Base-by-base conservation (phyloP, 257 asterid genomes). In the Fraxinus cuspidata region DNA sequence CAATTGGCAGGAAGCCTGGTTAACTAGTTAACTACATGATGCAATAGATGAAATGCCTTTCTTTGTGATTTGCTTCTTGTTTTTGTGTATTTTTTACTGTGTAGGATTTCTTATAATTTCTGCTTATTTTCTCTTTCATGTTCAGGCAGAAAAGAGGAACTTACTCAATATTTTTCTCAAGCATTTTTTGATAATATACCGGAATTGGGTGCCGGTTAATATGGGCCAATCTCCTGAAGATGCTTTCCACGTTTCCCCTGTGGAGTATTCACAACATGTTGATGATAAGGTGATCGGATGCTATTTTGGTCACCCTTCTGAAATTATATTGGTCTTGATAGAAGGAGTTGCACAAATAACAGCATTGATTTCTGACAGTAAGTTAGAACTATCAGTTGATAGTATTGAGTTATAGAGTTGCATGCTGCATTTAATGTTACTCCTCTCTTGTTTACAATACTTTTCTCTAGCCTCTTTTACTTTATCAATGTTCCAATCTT, bases 231-330 rank as follows among this genome's bases (percentile, higher is more conserved):
- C 82, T 83, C 84, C 89, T 25, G 89, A 85, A 83, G 92, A 84
- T 79, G 78, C 79, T 80, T 74, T 74, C 47, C n/a, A 76, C 51
- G 53, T 74, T 73, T 76, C 81, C 66, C 78, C 88, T 51, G 66
- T 64, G 72, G 88, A 77, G 73, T 74, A 83, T 72, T 79, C 83
- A 4, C 88, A 82, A 81, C 80, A 75, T 79, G 72, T 79, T 80
- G 84, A 84, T 51, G 87, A 89, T 78, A 89, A 82, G 79, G 93
- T 91, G 86, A 86, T 88, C 80, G 99, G 98, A 82, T 95, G 99
- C 85, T 81, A 86, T 80, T 83, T 87, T 84, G 98, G 99, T 65
- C 99, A 95, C 78, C 99, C 99, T 80, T 77, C 91, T 84, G 97
- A 90, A 84, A 82, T 95, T 79, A 86, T 91, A 80, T 79, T 77